Base-by-base conservation (phyloP, 768 basidiomycete genomes). In the Lentinula raphanica region DNA sequence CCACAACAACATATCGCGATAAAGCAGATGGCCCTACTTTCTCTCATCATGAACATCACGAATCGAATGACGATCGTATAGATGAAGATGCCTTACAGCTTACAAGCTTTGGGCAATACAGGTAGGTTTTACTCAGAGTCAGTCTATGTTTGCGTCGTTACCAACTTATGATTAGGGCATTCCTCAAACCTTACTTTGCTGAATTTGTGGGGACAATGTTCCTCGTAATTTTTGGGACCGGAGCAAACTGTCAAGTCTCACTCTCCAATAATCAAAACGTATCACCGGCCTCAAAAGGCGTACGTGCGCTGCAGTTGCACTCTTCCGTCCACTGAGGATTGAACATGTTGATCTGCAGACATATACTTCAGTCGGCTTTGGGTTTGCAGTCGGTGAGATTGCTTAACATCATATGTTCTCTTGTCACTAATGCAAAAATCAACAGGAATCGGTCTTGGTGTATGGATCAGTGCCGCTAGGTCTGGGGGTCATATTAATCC, bases 141-240 rank as follows among this genome's bases (percentile, higher is more conserved):
- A n/a, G n/a, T n/a, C n/a, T n/a, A n/a, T n/a, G n/a, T n/a, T n/a
- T n/a, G n/a, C n/a, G n/a, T n/a, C n/a, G n/a, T n/a, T n/a, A n/a
- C n/a, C n/a, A n/a, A n/a, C n/a, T n/a, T n/a, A n/a, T n/a, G n/a
- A n/a, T n/a, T n/a, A n/a, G n/a, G n/a, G n/a, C n/a, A n/a, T n/a
- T n/a, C n/a, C 35, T 6, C 9, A 36, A 70, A 35, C 70, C 72
- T 59, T 65, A 79, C n/a, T 73, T 75, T 6, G 83, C 81, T 23
- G 82, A 84, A 64, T 84, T 83, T 63, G 60, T 79, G 38, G 82
- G 83, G 21, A 76, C 77, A 15, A 77, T 80, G 78, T 71, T 83
- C 35, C 69, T 83, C 8, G 66, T 81, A 59, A 76, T 83, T 57
- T 79, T 84, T 54, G 82, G 83, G 17, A 72, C 67, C 38, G 82